phyloP scores from a whole-genome alignment of 179 eudicot species.

The Silene vulgaris region DNA sequence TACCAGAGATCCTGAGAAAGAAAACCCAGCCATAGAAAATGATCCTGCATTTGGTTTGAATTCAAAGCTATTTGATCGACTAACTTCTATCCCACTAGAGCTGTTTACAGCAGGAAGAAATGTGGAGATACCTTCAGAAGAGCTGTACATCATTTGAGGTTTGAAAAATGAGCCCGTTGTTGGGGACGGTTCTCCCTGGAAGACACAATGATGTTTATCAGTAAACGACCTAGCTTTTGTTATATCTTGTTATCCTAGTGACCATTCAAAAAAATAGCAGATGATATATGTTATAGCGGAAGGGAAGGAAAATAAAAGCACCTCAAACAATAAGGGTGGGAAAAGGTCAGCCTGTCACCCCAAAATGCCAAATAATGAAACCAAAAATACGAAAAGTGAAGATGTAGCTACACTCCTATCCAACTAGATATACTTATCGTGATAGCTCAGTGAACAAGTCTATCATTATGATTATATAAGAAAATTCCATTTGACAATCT shows the following conservation, averaged over 20 bases:
- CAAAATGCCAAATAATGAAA: constrained; percentile 8
- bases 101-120: constrained; percentile 41
- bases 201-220: constrained; percentile 24
- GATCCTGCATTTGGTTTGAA: constrained; percentile 61
- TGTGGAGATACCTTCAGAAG: constrained; percentile 42
- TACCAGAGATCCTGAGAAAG: constrained; percentile 55
- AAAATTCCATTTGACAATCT: constrained; percentile 16
- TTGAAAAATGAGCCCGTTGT: constrained; percentile 89
- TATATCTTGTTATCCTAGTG: constrained; percentile 22
- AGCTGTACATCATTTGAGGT: constrained; percentile 59
- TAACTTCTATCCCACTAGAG: constrained; percentile 42
- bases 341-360: not conserved
- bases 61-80: constrained; percentile 56
- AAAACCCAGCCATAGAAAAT: constrained; percentile 47
- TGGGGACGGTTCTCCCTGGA: constrained; percentile 95
- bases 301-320: constrained; percentile 5
- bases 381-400: constrained; percentile 3
- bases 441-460: constrained; percentile 21
- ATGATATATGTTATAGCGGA: not conserved
- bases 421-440: constrained; percentile 12
- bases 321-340: constrained; percentile 8
- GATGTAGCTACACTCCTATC: constrained; percentile 5
- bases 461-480: constrained; percentile 17
- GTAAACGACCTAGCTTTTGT: constrained; percentile 14
- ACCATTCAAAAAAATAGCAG: constrained; percentile 12